phyloP scores from a whole-genome alignment of 805 yeast species.

The Limtongia smithiae region DNA sequence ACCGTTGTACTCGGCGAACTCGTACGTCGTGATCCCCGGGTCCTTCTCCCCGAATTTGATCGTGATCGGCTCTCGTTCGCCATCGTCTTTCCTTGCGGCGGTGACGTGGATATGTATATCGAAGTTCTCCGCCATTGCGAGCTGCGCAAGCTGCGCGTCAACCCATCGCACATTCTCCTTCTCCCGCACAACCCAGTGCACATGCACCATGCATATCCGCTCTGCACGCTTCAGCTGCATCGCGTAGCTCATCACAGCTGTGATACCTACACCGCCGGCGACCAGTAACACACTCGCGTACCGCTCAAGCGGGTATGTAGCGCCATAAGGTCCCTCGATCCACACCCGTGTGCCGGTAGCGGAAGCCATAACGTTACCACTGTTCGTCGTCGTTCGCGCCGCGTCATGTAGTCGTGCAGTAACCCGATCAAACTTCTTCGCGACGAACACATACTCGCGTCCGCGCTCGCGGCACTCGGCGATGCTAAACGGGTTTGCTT shows the following conservation, averaged over 20 bases:
- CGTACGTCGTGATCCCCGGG: conserved; percentile 2
- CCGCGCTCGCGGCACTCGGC: conserved; percentile 5
- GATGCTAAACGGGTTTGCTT: conserved; percentile 20
- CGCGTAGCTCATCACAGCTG: conserved; percentile 53
- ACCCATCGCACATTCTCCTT: conserved; percentile 11
- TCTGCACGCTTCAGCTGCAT: conserved; percentile 18
- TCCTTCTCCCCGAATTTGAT: conserved; percentile 23
- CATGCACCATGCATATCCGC: not conserved
- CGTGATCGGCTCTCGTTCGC: too few relatives aligned
- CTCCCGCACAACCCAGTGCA: conserved; percentile 13
- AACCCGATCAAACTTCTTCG: conserved; percentile 9
- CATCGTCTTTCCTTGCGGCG: too few relatives aligned
- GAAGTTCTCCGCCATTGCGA: conserved; percentile 1
- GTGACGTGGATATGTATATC: conserved; percentile 15
- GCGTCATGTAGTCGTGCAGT: conserved; percentile 9
- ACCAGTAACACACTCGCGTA: conserved; percentile 49
- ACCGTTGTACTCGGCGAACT: too few relatives aligned
- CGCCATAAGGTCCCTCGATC: conserved; percentile 65
- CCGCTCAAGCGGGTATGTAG: conserved; percentile 43
- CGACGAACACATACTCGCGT: conserved; percentile 14
- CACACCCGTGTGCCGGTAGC: conserved; percentile 19
- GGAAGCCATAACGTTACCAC: conserved; percentile 1
- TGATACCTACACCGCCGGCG: conserved; percentile 66
- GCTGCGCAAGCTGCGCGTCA: conserved; percentile 1
- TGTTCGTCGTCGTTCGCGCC: too few relatives aligned